These are phyloP conservation scores for Scutellaria barbata DNA, from an alignment of 257 asterid species.

Conservation along the genomic window DNA sequence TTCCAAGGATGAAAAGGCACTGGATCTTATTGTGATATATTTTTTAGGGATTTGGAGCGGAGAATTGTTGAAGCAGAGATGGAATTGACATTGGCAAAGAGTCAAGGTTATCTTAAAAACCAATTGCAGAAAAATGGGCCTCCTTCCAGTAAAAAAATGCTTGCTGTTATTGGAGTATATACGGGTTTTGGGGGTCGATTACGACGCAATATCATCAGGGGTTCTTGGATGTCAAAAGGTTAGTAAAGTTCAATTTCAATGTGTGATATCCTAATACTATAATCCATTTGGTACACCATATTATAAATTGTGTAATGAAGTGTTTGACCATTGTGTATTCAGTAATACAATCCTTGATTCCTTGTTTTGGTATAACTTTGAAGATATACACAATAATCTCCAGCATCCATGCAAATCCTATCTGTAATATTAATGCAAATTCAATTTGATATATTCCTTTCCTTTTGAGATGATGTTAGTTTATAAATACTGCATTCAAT, in stretches of 20 bases:
- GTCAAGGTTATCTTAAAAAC: constrained; percentile 88
- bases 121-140: constrained; percentile 55
- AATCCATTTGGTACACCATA: neutral
- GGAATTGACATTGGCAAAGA: constrained; percentile 88
- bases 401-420: constrained; percentile 20
- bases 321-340: constrained; percentile 9
- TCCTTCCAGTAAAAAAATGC: constrained; percentile 61
- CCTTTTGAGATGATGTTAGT: constrained; percentile 20
- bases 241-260: constrained; percentile 26
- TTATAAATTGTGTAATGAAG: constrained; percentile 4
- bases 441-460: constrained; percentile 13
- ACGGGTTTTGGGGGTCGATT: constrained; percentile 82
- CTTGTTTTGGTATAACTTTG: constrained; percentile 4
- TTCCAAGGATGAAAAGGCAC: constrained; percentile 1
- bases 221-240: constrained; percentile 89
- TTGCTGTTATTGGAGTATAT: constrained; percentile 88
- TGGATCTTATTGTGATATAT: constrained; percentile 26
- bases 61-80: constrained; percentile 86
- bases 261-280: neutral
- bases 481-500: neutral
- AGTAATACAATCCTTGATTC: neutral
- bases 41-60: constrained; percentile 69
- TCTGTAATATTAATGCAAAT: neutral
- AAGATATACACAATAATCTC: constrained; percentile 14
- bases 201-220: constrained; percentile 75